Evolutionary conservation across 768 basidiomycete genomes (phyloP), one percentile per base, ranked within the genome.

Genomic region (Hygrocybe coccinea): DNA sequence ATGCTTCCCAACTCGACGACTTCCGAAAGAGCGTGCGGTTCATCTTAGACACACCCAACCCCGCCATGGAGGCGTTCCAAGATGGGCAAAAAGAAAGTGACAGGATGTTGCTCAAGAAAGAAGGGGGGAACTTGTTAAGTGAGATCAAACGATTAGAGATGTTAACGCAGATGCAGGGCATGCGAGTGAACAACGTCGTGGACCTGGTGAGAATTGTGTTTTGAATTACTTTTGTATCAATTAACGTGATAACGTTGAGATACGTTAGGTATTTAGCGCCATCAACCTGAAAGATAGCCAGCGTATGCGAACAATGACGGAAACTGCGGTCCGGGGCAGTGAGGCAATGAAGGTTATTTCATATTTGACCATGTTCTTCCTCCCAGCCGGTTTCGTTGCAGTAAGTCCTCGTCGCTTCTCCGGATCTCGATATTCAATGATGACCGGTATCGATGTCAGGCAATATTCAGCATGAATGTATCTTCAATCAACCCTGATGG

Each of bases 21-120:
- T 83, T 85, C 61, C 65, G 64, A 19, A 79, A 81, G 56, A 72
- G 79, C 0, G 74, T 84, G 2, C n/a, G 56, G 0, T 85, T 85
- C 58, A 66, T 85, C 1, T 56, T 64, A 29, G 64, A 74, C 5
- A 82, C 79, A 0, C 70, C 67, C 2, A 80, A 83, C 60, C 84
- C 81, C 3, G 71, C 74, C 10, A 64, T 83, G 63, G 64, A 63
- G 14, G 54, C 56, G 19, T 48, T 56, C 35, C 56, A 60, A 22
- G 39, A 56, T 10, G 61, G 58, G 8, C 43, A 56, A 39, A 58
- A 56, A 53, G 55, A 56, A 45, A 54, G 17, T 36, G 67, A 60
- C 60, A 17, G 57, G 35, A 34, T 49, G 9, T 2, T 72, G 60
- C 73, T 76, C 66, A 38, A 67, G 17, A 75, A 60, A 57, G 83